Base-by-base conservation (phyloP, 1,139 yeast genomes). In the Sugiyamaella xylanicola region DNA sequence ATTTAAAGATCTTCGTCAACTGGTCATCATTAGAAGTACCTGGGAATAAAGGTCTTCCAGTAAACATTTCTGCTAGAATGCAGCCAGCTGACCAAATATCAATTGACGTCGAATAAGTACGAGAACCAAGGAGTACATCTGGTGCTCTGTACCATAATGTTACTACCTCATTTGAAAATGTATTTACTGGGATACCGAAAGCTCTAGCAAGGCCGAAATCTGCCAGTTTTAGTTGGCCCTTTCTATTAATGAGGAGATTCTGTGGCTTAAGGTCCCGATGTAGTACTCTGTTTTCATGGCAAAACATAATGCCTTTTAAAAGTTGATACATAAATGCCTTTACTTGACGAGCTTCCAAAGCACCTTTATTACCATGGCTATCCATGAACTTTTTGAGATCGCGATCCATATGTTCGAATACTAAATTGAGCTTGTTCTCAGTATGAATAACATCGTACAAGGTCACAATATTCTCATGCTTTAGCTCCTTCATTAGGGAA, bases 61-160 rank as follows among this genome's bases (percentile, higher is more conserved):
- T 89, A 64, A 93, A 86, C 99, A 93, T 93, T 71, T 93, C 99
- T 1, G 98, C 98, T 69, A 93, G 79, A 55, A 93, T 93, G 73
- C 99, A 93, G 11, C 99, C 99, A 20, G 97, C 95, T 27, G 97
- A 90, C 99, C 99, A 93, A 74, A 93, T 91, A 72, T 93, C 99
- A 61, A 93, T 93, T 0, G 97, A 89, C 0, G 99, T 93, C 32
- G 97, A 87, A 72, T 93, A 93, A 50, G 95, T 91, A 63, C 97
- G 82, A 0, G 97, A 89, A 0, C 99, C 99, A 72, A 93, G 81
- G 55, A 93, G 76, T 42, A 93, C 99, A 70, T 93, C 99, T 0
- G 99, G 99, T 0, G 99, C 98, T 61, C 99, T 81, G 74, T 93
- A 93, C 99, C 99, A 93, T 61, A 93, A 76, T 0, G 99, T 93